These are phyloP conservation scores for Wickerhamomyces sydowiorum DNA, from an alignment of 805 yeast species.

Conservation along the genomic window DNA sequence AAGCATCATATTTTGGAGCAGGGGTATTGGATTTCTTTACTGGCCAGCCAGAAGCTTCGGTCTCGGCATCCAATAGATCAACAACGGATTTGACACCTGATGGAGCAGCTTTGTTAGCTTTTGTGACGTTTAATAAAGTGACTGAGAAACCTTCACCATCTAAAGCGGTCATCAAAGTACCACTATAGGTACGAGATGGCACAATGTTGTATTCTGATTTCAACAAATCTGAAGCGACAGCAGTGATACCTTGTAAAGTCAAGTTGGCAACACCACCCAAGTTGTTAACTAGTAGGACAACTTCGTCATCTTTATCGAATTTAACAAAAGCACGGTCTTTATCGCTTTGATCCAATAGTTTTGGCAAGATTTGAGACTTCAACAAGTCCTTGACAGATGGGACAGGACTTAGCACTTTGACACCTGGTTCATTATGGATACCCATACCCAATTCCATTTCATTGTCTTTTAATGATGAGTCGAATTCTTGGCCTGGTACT, in stretches of 20 bases:
- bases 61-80: slow-evolving; percentile 59
- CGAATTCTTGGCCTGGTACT: slow-evolving; percentile 76
- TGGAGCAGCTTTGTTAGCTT: slow-evolving; percentile 33
- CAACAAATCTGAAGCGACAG: slow-evolving; percentile 49
- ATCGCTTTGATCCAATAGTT: slow-evolving; percentile 58
- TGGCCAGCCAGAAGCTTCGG: slow-evolving; percentile 82
- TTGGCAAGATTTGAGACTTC: slow-evolving; percentile 49
- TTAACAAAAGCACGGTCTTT: slow-evolving; percentile 76
- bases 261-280: slow-evolving; percentile 85
- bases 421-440: slow-evolving; percentile 93
- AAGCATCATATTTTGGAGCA: slow-evolving; percentile 26
- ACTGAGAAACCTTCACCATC: slow-evolving; percentile 91
- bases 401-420: slow-evolving; percentile 44
- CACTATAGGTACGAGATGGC: slow-evolving; percentile 68
- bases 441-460: slow-evolving; percentile 94
- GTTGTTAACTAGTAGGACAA: slow-evolving; percentile 70
- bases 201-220: slow-evolving; percentile 43
- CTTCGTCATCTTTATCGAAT: slow-evolving; percentile 59
- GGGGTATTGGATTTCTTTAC: slow-evolving; percentile 19
- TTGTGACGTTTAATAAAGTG: slow-evolving; percentile 67
- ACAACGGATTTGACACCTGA: slow-evolving; percentile 33
- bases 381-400: slow-evolving; percentile 65
- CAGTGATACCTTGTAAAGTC: slow-evolving; percentile 69
- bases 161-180: slow-evolving; percentile 83
- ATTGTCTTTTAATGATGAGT: slow-evolving; percentile 43